Evolutionary conservation across 495 filamentous ascomycete species (phyloP).

Genomic region (Aspergillus homomorphus): DNA sequence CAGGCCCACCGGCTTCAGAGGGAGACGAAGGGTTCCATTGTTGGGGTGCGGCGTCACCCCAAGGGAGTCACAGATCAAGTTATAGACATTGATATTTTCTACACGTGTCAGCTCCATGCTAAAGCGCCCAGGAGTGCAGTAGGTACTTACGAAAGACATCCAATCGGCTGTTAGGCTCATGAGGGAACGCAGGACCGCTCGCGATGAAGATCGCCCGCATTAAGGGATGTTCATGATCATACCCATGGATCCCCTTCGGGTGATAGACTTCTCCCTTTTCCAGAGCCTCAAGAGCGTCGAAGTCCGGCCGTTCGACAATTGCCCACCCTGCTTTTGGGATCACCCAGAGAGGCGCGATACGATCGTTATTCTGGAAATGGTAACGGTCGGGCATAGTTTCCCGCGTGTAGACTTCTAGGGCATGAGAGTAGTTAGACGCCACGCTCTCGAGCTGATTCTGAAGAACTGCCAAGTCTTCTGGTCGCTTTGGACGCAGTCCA

Average conservation of each 20-base stretch:
- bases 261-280: slow-evolving; percentile 63
- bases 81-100: slow-evolving; percentile 96
- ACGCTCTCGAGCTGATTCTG: slow-evolving; percentile 36
- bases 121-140: neutral
- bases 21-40: slow-evolving; percentile 84
- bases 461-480: slow-evolving; percentile 50
- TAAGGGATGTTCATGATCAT: slow-evolving; percentile 82
- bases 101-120: slow-evolving; percentile 5
- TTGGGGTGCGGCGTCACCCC: slow-evolving; percentile 66
- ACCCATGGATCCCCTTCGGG: slow-evolving; percentile 80
- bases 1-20: slow-evolving; percentile 64
- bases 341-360: slow-evolving; percentile 91
- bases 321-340: slow-evolving; percentile 89
- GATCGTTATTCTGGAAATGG: slow-evolving; percentile 79
- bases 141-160: slow-evolving; percentile 74
- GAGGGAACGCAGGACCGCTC: slow-evolving; percentile 82
- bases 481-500: slow-evolving; percentile 73
- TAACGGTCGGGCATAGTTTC: slow-evolving; percentile 88
- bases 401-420: slow-evolving; percentile 78
- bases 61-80: slow-evolving; percentile 84
- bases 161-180: slow-evolving; percentile 73
- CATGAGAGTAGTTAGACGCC: slow-evolving; percentile 54
- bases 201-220: slow-evolving; percentile 94
- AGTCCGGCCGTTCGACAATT: slow-evolving; percentile 74
- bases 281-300: slow-evolving; percentile 62